Conservation (phyloP, 2,329 filamentous ascomycete genomes). For the Pezicula carpinea region DNA sequence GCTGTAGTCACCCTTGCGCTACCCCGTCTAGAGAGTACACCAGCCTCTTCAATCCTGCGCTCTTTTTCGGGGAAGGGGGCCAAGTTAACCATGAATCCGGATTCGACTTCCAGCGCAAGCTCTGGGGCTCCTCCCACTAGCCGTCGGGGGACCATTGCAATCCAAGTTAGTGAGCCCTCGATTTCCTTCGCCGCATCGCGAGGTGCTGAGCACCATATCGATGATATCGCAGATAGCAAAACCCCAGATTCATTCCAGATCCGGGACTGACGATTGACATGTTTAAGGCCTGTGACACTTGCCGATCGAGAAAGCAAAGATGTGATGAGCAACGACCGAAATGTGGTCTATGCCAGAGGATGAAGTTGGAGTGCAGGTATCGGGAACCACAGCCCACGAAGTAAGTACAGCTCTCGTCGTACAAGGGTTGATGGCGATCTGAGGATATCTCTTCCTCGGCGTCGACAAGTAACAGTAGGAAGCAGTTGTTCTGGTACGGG, state of each 20-base stretch:
- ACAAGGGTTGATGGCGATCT: not conserved
- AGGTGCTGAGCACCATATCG: not conserved
- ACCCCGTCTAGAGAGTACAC: no score
- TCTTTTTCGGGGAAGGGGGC: no score
- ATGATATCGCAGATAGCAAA: not conserved
- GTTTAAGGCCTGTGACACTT: constrained; percentile 51
- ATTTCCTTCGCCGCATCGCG: constrained; percentile 4
- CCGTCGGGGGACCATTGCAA: constrained; percentile 44
- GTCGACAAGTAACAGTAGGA: no score
- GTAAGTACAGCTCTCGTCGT: constrained; percentile 36
- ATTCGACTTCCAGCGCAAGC: constrained; percentile 19
- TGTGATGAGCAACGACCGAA: constrained; percentile 60
- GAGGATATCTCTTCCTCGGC: no score
- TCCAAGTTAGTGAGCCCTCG: constrained; percentile 31
- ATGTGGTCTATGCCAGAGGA: constrained; percentile 53
- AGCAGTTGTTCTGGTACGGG: no score
- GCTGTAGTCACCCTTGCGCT: no score
- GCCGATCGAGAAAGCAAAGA: constrained; percentile 56
- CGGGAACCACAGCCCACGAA: constrained; percentile 58
- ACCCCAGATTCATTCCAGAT: constrained; percentile 1
- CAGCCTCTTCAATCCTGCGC: no score
- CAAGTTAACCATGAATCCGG: constrained; percentile 20
- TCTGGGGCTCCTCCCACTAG: constrained; percentile 25
- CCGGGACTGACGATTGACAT: constrained; percentile 5
- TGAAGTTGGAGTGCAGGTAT: constrained; percentile 56